Evolutionary conservation across 106 monocot genomes (phyloP).

Genomic region (Dendrobium nobile): DNA sequence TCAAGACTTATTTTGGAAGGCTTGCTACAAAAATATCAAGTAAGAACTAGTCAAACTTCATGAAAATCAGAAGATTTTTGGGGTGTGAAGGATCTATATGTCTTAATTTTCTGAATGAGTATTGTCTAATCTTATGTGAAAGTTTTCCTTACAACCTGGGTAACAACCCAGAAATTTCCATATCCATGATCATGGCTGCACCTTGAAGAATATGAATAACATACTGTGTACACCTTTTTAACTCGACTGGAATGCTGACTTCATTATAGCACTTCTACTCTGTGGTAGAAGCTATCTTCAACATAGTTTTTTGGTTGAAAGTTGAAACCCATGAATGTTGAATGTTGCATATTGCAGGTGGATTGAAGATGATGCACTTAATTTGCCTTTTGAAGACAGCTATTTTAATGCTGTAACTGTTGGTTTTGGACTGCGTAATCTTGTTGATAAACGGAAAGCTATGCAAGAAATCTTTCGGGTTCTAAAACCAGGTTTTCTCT

Average conservation of each 20-base stretch:
- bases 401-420: constrained; percentile 83
- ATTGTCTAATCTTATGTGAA: no score
- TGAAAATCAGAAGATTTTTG: neutral
- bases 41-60: constrained; percentile 11
- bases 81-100: neutral
- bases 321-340: constrained; percentile 5
- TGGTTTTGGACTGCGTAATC: constrained; percentile 83
- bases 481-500: constrained; percentile 72
- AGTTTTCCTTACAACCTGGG: no score
- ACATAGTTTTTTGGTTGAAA: neutral
- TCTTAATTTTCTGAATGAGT: neutral
- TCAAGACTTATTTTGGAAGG: constrained; percentile 50
- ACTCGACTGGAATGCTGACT: neutral
- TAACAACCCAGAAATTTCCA: no score
- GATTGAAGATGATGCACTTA: constrained; percentile 87
- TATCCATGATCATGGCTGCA: neutral
- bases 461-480: constrained; percentile 78
- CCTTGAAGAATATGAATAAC: neutral
- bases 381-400: constrained; percentile 51
- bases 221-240: neutral
- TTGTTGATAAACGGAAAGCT: constrained; percentile 63
- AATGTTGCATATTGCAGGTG: constrained; percentile 40
- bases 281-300: neutral
- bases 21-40: constrained; percentile 81
- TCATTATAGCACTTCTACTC: neutral